Conservation (phyloP, 2,329 filamentous ascomycete genomes). For the Mycosphaerella sp. region DNA sequence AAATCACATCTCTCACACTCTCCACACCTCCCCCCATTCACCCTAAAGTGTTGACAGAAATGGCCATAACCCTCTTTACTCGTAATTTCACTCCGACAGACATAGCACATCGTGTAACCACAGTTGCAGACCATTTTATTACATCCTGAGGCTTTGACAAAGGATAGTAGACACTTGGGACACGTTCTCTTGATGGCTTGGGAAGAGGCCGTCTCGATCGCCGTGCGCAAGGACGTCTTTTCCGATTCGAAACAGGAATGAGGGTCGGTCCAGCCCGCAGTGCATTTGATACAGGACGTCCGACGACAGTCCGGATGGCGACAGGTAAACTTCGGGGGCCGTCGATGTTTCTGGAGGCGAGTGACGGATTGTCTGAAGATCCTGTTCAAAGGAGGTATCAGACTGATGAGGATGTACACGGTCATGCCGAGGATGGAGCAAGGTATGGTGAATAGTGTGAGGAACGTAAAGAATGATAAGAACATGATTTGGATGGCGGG, state of each 20-base stretch:
- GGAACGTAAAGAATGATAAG: slow-evolving; percentile 26
- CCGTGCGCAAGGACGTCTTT: slow-evolving; percentile 72
- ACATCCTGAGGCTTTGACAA: slow-evolving; percentile 89
- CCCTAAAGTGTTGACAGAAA: slow-evolving; percentile 93
- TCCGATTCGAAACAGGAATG: slow-evolving; percentile 86
- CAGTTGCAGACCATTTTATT: slow-evolving; percentile 96
- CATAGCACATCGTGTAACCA: slow-evolving; percentile 97
- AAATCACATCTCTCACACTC: slow-evolving; percentile 62
- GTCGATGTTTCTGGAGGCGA: slow-evolving; percentile 62
- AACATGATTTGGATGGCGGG: slow-evolving; percentile 45
- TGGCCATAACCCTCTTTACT: slow-evolving; percentile 75
- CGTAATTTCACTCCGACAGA: slow-evolving; percentile 61
- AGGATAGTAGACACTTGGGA: slow-evolving; percentile 81
- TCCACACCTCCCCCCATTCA: slow-evolving; percentile 65
- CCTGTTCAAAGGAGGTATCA: slow-evolving; percentile 13
- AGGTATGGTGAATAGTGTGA: slow-evolving; percentile 38
- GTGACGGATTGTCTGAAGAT: slow-evolving; percentile 40
- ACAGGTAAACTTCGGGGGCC: slow-evolving; percentile 72
- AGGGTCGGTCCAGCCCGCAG: slow-evolving; percentile 76
- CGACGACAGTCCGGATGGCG: slow-evolving; percentile 61
- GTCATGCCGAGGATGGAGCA: slow-evolving; percentile 46
- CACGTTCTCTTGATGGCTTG: slow-evolving; percentile 93
- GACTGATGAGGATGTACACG: slow-evolving; percentile 12
- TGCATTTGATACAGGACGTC: slow-evolving; percentile 73
- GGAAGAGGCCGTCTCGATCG: slow-evolving; percentile 88